Evolutionary conservation across 352 stramenopile species (phyloP), one percentile per base, ranked within the genome.

Genomic region (Phytophthora megakarya): DNA sequence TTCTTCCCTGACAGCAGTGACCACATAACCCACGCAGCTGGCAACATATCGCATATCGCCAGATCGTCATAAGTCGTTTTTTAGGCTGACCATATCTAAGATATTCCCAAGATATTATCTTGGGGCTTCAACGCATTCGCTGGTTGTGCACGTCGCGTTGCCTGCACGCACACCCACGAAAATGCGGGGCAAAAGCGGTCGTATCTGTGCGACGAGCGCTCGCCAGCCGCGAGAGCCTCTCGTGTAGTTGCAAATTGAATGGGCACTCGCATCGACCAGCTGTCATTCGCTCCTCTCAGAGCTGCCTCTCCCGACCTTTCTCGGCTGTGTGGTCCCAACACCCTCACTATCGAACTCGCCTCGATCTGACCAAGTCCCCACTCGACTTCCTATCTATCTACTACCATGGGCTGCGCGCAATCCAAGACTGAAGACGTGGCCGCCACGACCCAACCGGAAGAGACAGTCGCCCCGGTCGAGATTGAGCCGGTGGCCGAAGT

Each of bases 361-460:
- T 75, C 61, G 57, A 73, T 67, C 67, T 21, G 19, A 46, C 21
- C 51, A 72, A 68, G 53, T 56, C 65, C 25, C 46, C 45, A 37
- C 54, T 28, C 46, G 50, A 58, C 53, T 63, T 55, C 21, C 51
- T 22, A 40, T 43, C 28, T 63, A 43, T 63, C 56, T 15, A 32
- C 21, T 10, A 65, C 58, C 37, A 92, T 93, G 84, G 84, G 84
- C 73, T 93, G 84, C 68, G 76, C 59, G 38, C 84, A 93, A 75
- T 93, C 84, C 54, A 91, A 86, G 33, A 77, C 73, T 2, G 72
- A 84, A 5, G 75, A 88, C 47, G 62, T 78, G 2, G 61, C 37
- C 21, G 33, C 53, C 19, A 52, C 61, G 22, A 70, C 70, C 3
- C 57, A 40, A 18, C 56, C 58, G 4, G 59, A 62, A 33, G 65